Evolutionary conservation across 805 yeast species (phyloP).

Genomic region (Candida berthetii): DNA sequence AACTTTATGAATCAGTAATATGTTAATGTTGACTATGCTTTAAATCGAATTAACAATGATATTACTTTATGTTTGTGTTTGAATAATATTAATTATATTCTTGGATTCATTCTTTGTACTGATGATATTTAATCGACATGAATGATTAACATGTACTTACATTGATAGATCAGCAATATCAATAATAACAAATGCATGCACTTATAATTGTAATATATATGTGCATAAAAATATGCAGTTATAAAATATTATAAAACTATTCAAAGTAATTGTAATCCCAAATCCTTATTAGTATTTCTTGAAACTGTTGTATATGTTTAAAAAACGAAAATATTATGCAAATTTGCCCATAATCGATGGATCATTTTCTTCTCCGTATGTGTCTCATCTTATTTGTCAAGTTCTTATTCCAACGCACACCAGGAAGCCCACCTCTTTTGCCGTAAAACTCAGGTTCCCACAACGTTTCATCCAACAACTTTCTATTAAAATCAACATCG

Average conservation of each 20-base stretch:
- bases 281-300: no score
- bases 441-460: constrained; percentile 35
- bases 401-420: constrained; percentile 60
- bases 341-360: constrained; percentile 3
- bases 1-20: background rate
- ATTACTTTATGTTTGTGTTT: background rate
- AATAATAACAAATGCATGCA: no score
- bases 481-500: constrained; percentile 20
- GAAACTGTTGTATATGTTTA: no score
- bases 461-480: constrained; percentile 21
- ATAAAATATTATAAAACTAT: no score
- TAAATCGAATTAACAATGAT: no score
- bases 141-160: no score
- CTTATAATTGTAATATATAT: no score
- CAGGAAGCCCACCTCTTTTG: constrained; percentile 30
- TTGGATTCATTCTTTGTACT: background rate
- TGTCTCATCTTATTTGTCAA: constrained; percentile 49
- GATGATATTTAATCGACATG: no score
- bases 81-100: background rate
- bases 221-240: no score
- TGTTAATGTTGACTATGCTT: no score
- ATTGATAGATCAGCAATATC: no score
- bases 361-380: constrained; percentile 23
- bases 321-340: background rate
- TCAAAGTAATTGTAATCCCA: no score